Percentiles rank a stretch among this genome's conserved stretches.
These are phyloP conservation scores for Plantago major DNA, from an alignment of 257 asterid species.

Conservation along the genomic window DNA sequence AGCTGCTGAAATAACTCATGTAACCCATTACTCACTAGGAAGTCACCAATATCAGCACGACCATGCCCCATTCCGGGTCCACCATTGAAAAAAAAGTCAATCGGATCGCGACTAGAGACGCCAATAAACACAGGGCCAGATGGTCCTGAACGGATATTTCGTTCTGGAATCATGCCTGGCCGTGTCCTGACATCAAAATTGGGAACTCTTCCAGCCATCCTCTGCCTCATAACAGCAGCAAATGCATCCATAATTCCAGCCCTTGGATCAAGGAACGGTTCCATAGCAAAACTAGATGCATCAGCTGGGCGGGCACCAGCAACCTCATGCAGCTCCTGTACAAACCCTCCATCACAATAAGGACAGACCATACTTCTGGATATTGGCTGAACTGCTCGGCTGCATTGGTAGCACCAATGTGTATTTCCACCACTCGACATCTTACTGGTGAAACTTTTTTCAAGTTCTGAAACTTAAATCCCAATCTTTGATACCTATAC, in stretches of 20 bases:
- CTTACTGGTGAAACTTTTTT: conserved; percentile 7
- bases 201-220: conserved; percentile 72
- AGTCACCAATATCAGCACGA: conserved; percentile 33
- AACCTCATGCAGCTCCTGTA: conserved; percentile 70
- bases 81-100: conserved; percentile 30
- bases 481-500: conserved; percentile 17
- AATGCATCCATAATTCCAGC: conserved; percentile 60
- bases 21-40: conserved; percentile 40
- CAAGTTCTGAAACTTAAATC: conserved; percentile 2
- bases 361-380: conserved; percentile 49
- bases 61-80: conserved; percentile 32
- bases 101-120: conserved; percentile 29
- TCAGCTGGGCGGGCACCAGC: conserved; percentile 29
- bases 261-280: conserved; percentile 35
- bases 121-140: conserved; percentile 45
- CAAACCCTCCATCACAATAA: conserved; percentile 71
- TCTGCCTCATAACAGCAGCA: conserved; percentile 66
- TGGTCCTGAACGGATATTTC: conserved; percentile 32
- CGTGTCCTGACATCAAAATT: conserved; percentile 60
- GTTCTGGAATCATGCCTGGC: conserved; percentile 41
- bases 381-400: conserved; percentile 49
- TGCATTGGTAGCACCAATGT: conserved; percentile 93
- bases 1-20: conserved; percentile 44
- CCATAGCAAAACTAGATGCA: conserved; percentile 34
- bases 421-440: conserved; percentile 62